phyloP scores from a whole-genome alignment of 108 stramenopile genomes.

The Skeletonema potamos region DNA sequence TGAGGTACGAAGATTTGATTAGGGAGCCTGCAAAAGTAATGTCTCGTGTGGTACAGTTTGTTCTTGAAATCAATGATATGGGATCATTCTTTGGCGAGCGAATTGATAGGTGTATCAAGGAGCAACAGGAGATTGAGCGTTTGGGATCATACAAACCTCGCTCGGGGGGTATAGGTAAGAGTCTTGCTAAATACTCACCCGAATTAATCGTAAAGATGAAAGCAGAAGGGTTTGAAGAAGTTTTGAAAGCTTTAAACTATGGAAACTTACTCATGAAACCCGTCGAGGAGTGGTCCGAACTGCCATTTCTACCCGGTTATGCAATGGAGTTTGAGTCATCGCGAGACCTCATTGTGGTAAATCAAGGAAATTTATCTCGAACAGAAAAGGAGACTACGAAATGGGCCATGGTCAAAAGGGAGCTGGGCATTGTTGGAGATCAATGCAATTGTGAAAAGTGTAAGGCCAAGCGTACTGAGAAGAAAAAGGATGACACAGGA shows the following conservation, averaged over 20 bases:
- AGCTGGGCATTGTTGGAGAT: slow-evolving; percentile 30
- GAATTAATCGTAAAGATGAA: slow-evolving; percentile 58
- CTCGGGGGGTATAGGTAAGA: slow-evolving; percentile 70
- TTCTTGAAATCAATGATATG: slow-evolving; percentile 64
- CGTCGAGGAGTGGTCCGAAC: slow-evolving; percentile 40
- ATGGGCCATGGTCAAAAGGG: slow-evolving; percentile 28
- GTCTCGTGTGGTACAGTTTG: slow-evolving; percentile 52
- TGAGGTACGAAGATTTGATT: slow-evolving; percentile 73
- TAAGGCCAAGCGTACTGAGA: neutral
- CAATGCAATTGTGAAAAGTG: slow-evolving; percentile 38
- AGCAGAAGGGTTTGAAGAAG: slow-evolving; percentile 22
- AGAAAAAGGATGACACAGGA: neutral
- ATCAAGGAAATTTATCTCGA: slow-evolving; percentile 21
- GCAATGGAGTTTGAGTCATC: slow-evolving; percentile 20
- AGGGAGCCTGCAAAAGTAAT: slow-evolving; percentile 57
- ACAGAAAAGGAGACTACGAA: slow-evolving; percentile 9
- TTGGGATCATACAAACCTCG: slow-evolving; percentile 74
- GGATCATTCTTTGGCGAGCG: slow-evolving; percentile 54
- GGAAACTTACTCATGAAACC: slow-evolving; percentile 51
- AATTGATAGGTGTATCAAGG: slow-evolving; percentile 56
- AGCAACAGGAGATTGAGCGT: slow-evolving; percentile 58
- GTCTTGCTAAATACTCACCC: slow-evolving; percentile 52
- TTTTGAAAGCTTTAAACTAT: slow-evolving; percentile 53
- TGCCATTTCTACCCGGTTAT: slow-evolving; percentile 47
- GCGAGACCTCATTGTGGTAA: slow-evolving; percentile 4